phyloP scores from a whole-genome alignment of 2,329 filamentous ascomycete genomes.

The Chalara sp. region DNA sequence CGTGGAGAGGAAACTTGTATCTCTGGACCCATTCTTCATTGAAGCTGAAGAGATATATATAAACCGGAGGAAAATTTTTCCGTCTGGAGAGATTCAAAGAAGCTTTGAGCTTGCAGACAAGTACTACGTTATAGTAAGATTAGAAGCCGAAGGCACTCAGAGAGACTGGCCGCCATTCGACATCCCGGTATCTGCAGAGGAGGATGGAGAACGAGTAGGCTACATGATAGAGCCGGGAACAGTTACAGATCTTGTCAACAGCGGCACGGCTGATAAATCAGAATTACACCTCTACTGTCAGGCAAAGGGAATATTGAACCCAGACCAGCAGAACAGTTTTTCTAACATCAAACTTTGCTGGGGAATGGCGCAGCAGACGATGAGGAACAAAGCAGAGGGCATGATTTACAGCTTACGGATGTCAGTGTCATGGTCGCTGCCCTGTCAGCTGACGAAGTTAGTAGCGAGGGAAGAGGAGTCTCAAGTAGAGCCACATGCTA shows the following conservation, averaged over 20 bases:
- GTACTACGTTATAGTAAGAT: constrained; percentile 12
- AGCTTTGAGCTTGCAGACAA: constrained; percentile 15
- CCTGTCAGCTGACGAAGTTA: background rate
- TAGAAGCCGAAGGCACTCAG: constrained; percentile 9
- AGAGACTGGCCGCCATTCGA: constrained; percentile 19
- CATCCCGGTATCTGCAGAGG: constrained; percentile 1
- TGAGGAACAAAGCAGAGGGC: constrained; percentile 3
- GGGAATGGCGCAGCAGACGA: background rate
- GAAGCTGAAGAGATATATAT: constrained; percentile 13
- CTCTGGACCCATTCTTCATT: constrained; percentile 15
- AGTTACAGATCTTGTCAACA: constrained; percentile 1
- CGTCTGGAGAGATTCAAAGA: constrained; percentile 2
- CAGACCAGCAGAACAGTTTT: constrained; percentile 4
- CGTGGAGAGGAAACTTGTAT: constrained; percentile 10
- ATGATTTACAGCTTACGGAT: constrained; percentile 10
- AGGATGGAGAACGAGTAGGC: background rate
- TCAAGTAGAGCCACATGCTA: too few species aligned
- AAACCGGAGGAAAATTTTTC: constrained; percentile 10
- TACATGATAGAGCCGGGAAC: background rate
- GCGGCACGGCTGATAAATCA: constrained; percentile 1
- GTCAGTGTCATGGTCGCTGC: constrained; percentile 17
- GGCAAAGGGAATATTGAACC: background rate
- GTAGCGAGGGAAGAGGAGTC: too few species aligned
- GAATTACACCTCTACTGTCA: background rate
- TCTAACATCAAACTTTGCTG: constrained; percentile 7